Base-by-base conservation (phyloP, 257 asterid genomes). In the Solanum acaule region DNA sequence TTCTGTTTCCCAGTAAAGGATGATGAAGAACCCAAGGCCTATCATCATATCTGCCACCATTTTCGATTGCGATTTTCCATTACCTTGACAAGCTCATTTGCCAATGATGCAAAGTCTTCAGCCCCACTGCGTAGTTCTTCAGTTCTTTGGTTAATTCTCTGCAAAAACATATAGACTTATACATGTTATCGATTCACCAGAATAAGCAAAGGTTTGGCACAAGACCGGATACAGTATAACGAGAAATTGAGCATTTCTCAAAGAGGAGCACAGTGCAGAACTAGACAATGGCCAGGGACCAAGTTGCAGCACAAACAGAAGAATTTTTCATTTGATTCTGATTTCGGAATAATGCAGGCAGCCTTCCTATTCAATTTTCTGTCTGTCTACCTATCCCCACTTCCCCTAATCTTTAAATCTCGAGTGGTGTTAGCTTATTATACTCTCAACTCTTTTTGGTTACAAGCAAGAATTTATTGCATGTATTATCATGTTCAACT, bases 101-200 rank as follows among this genome's bases (percentile, higher is more conserved):
- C 96, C 91, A 96, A 91, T 56, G 98, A 95, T 42, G 98, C 95
- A 73, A 96, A 94, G 92, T 96, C 98, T 90, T 96, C 96, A 13
- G 99, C 99, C 87, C 94, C 98, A 81, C 92, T 92, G 88, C 90
- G 92, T 79, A 96, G 90, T 88, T 95, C 99, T 87, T 94, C 99
- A 38, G 99, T 94, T 90, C 91, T 93, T 52, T 90, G 91, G 86
- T 92, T 93, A 88, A 95, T 94, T 92, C 90, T 96, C 99, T 96
- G 93, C 68, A 89, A 63, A 82, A 71, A 44, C 63, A 88, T 59
- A 59, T 18, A 76, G 8, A 65, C 33, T 18, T 46, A 68, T 84
- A 29, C 12, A 22, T 71, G 27, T 5, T 38, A 75, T 35, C 52
- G 12, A 72, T 77, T 38, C 44, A 77, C 34, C 13, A 7, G 14